Conservation (phyloP, 768 basidiomycete genomes). For the Pleurotus platypus region DNA sequence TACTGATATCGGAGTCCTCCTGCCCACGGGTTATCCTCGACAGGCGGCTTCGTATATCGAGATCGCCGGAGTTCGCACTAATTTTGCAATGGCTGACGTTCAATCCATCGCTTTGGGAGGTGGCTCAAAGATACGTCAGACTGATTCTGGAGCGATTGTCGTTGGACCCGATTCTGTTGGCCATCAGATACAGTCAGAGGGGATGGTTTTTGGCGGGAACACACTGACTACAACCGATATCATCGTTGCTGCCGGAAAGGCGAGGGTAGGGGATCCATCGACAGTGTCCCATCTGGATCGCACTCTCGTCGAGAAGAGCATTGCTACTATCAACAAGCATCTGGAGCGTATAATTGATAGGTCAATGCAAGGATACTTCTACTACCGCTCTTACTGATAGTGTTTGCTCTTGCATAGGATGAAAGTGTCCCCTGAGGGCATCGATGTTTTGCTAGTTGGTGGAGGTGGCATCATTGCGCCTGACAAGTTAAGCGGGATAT, state of each 20-base stretch:
- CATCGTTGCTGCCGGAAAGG: slow-evolving; percentile 29
- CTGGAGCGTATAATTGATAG: slow-evolving; percentile 20
- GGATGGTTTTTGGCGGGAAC: slow-evolving; percentile 52
- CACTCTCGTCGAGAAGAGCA: slow-evolving; percentile 13
- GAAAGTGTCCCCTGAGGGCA: slow-evolving; percentile 48
- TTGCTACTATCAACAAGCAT: slow-evolving; percentile 15
- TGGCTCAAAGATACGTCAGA: slow-evolving; percentile 47
- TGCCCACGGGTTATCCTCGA: slow-evolving; percentile 57
- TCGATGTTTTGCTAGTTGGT: slow-evolving; percentile 60
- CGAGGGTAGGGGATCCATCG: slow-evolving; percentile 16
- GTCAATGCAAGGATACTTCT: not conserved
- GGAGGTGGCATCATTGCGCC: slow-evolving; percentile 64
- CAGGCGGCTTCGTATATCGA: slow-evolving; percentile 63
- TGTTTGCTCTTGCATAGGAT: slow-evolving; percentile 24
- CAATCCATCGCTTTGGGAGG: slow-evolving; percentile 61
- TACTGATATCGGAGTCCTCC: slow-evolving; percentile 59
- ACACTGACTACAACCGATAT: slow-evolving; percentile 62
- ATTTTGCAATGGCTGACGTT: slow-evolving; percentile 60
- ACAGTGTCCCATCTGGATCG: slow-evolving; percentile 13
- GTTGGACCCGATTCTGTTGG: slow-evolving; percentile 70
- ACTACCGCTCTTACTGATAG: not conserved
- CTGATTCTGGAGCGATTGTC: slow-evolving; percentile 33
- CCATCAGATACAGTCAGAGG: slow-evolving; percentile 37
- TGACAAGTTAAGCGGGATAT: slow-evolving; percentile 45
- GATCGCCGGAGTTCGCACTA: slow-evolving; percentile 56